Evolutionary conservation across 2,329 filamentous ascomycete genomes (phyloP), one percentile per base, ranked within the genome.

Genomic region (Fusarium nisikadoi): DNA sequence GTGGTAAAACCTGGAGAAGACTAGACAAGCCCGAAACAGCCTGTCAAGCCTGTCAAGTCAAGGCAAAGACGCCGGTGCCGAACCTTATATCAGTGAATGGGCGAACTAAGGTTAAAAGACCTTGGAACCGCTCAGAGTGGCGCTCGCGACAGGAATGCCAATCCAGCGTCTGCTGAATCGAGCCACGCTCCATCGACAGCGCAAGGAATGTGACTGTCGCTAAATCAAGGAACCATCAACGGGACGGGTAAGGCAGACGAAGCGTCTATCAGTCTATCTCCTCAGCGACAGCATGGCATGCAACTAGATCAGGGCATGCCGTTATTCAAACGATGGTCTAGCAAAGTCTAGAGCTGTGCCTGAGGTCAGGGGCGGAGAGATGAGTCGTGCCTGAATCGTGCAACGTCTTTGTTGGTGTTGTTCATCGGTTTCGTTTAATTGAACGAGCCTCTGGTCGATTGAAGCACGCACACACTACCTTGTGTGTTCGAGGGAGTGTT

Each of bases 151-250:
- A 65, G 74, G 74, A 76, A 76, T 76, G 74, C 46, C 61, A 46
- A 52, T 53, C 33, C 53, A 63, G 59, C 47, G 27, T 41, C 41
- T 50, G 47, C 68, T 66, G 47, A 54, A 62, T 74, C 52, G 62
- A 67, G 53, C 36, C 56, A 61, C 50, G 53, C 53, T 64, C 31
- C 39, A 54, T 71, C 50, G 53, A 58, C 68, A 66, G 61, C 54
- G 59, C 60, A n/a, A 75, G 74, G 74, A 76, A 76, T 76, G 74
- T 73, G 74, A 75, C 62, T 57, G 63, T 70, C 63, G 45, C 70
- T 73, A 71, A 73, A 75, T 55, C 70, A 59, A 71, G 62, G 70
- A 71, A 73, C 70, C 62, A 71, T 62, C 49, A 58, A 53, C 67
- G 50, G 62, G 70, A 70, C 70, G 69, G 65, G 70, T 71, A 71